Evolutionary conservation across 306 rosid genomes (phyloP), one percentile per base, ranked within the genome.

Genomic region (Prunus campanulata): DNA sequence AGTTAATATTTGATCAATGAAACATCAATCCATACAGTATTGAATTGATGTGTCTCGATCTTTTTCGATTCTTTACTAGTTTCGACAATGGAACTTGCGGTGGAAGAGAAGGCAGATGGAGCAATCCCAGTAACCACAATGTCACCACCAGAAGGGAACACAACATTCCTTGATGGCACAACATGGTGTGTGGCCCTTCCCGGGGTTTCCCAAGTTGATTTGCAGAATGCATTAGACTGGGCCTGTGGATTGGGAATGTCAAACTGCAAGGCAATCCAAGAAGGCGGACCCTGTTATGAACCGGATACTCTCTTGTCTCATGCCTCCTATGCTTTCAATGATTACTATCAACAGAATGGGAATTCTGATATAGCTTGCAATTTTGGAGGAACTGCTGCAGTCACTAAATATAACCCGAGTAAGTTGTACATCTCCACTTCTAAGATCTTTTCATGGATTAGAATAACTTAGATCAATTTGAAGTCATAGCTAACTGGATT

Each of bases 321-420:
- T 91, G 97, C 99, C 5, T 95, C 99, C 60, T 92, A 47, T 83
- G 98, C 99, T 59, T 95, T 95, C 84, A 92, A 95, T 67, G 83
- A 24, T 72, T 95, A 80, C 66, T 92, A 89, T 79, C 97, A 95
- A 32, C 81, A 83, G 35, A 95, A 95, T 83, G 99, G 97, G 1
- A 92, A 95, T 73, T 95, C 99, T 77, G 97, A 92, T 85, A 77
- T 95, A 68, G 97, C 99, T 60, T 95, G 98, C 89, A 95, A 92
- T 71, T 95, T 95, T 50, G 99, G 99, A 55, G 99, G 99, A 64
- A 85, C 96, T 74, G 99, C 97, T 7, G 63, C 81, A 47, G 14
- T 91, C 16, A 91, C 93, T 11, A 92, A 86, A 70, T 5, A n/a
- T 16, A 60, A 91, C 63, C 99, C 99, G 56, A 77, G 85, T 82